Evolutionary conservation across 2,329 filamentous ascomycete genomes (phyloP), one percentile per base, ranked within the genome.

Genomic region (Aspergillus ruber): DNA sequence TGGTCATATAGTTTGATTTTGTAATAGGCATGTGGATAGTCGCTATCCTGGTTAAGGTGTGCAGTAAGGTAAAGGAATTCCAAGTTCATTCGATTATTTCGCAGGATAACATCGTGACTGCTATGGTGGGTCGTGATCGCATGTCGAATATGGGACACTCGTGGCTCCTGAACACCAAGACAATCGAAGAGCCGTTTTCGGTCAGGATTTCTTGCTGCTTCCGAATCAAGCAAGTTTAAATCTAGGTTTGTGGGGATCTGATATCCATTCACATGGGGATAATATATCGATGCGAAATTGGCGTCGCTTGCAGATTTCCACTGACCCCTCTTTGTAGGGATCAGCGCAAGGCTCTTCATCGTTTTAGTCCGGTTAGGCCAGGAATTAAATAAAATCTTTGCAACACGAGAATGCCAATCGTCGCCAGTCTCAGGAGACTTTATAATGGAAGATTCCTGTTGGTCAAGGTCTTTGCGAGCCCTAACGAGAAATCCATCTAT

Each of bases 361-460:
- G 18, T 13, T 18, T 41, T 2, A n/a, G n/a, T 4, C 15, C 10
- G 17, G 6, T 41, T 18, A 20, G 38, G 38, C 38, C 38, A 41
- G 18, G 38, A 17, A 38, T 23, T 6, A 21, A 42, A 9, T 6
- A 51, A 27, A 7, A 46, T 23, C 3, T 20, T 42, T 4, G 49
- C 46, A 18, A 49, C 42, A 15, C 46, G 49, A 18, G 36, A 49
- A 39, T 51, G 46, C 49, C 46, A 51, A 38, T 51, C 42, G 10
- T 41, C 18, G 29, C 25, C 13, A 13, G 46, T 46, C 1, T 46
- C 2, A 9, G 8, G 23, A 23, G 44, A n/a, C 9, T 38, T 20
- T 18, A 51, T 44, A 3, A 42, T 43, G 9, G 50, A 51, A 29
- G 44, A 10, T 0, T 23, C 41, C 6, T n/a, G 17, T 36, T 38